Percentiles rank a stretch among this genome's conserved stretches.
Conservation (phyloP, 164 flowering plant genomes). For the Vitis labrusca region DNA sequence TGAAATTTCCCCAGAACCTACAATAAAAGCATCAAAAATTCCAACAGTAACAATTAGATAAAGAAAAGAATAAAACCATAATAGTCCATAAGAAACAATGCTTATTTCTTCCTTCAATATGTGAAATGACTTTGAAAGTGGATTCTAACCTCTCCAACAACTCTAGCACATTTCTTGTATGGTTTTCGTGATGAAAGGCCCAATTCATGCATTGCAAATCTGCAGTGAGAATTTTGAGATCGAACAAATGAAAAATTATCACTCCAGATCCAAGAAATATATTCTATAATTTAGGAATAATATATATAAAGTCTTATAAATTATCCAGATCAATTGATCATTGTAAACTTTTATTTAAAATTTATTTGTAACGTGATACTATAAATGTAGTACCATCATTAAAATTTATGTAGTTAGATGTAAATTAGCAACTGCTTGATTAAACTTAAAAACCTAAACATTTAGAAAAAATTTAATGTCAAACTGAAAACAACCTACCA, state of each 20-base stretch:
- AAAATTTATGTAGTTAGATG: too few species aligned
- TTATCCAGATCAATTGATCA: too few species aligned
- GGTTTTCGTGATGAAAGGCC: slow-evolving; percentile 93
- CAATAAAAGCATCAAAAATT: slow-evolving; percentile 8
- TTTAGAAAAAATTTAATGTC: too few species aligned
- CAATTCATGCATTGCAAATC: slow-evolving; percentile 97
- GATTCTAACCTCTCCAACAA: slow-evolving; percentile 80
- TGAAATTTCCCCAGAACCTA: slow-evolving; percentile 97
- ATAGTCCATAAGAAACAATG: not conserved
- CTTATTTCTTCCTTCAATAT: not conserved
- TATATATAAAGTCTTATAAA: too few species aligned
- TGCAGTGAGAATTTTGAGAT: slow-evolving; percentile 27
- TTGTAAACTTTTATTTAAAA: too few species aligned
- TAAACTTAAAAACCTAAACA: too few species aligned
- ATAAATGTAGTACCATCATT: too few species aligned
- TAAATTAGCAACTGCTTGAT: too few species aligned
- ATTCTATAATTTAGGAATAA: too few species aligned
- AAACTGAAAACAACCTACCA: too few species aligned
- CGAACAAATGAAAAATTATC: not conserved
- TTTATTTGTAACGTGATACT: too few species aligned
- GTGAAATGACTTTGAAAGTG: not conserved
- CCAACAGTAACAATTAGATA: not conserved
- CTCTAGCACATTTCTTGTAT: slow-evolving; percentile 93
- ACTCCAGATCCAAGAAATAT: not conserved
- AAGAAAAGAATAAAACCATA: not conserved